A percentile compares a stretch with the other conserved stretches of the same genome.
Conservation (phyloP, 306 rosid genomes). For the Medicago ruthenica region DNA sequence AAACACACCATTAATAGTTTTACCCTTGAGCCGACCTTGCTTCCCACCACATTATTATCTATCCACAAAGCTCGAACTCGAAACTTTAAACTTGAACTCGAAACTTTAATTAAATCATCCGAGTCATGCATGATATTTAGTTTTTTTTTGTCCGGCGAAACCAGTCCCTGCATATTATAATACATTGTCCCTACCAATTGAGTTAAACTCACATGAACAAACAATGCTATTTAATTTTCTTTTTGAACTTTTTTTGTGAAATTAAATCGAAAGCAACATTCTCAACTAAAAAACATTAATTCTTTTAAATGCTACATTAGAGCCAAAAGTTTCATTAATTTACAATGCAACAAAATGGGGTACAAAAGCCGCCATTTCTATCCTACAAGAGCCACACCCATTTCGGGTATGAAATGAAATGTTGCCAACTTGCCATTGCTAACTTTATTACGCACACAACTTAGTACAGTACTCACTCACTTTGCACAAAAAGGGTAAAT, state of each 20-base stretch:
- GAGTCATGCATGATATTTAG: no score
- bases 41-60: no score
- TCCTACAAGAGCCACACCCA: conserved; percentile 40
- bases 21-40: no score
- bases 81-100: no score
- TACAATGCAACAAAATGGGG: conserved; percentile 42
- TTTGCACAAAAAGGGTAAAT: conserved; percentile 39
- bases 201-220: no score
- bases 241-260: background rate
- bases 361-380: conserved; percentile 28
- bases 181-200: no score
- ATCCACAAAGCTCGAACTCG: no score
- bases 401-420: conserved; percentile 10
- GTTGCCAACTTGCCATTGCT: conserved; percentile 31
- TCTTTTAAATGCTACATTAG: conserved; percentile 41
- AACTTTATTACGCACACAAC: conserved; percentile 14
- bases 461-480: background rate
- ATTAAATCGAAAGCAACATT: conserved; percentile 4
- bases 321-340: conserved; percentile 31
- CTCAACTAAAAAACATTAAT: background rate
- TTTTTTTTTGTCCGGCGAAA: no score
- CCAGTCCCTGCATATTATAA: no score
- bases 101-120: no score
- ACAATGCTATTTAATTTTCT: no score
- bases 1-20: no score